Percentiles rank a stretch among this genome's conserved stretches.
Evolutionary conservation across 768 basidiomycete species (phyloP).

Genomic region (Pisolithus albus): DNA sequence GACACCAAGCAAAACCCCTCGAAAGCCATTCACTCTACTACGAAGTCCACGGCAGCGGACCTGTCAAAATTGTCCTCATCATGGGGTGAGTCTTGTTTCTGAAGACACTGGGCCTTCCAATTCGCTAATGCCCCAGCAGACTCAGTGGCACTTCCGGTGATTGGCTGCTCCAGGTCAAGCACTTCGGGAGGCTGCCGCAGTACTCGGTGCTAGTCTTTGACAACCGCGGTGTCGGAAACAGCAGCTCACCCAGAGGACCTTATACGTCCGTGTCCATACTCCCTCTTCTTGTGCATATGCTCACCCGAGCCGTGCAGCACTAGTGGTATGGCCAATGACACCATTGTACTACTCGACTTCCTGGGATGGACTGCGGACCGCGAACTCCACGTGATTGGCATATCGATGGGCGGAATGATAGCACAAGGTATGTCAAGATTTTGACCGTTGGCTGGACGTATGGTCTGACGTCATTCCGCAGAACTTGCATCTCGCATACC

Average conservation of each 20-base stretch:
- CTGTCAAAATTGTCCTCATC: slow-evolving; percentile 63
- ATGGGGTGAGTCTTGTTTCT: slow-evolving; percentile 49
- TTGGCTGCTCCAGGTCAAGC: slow-evolving; percentile 58
- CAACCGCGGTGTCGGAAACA: slow-evolving; percentile 79
- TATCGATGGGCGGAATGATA: slow-evolving; percentile 81
- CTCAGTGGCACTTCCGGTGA: slow-evolving; percentile 57
- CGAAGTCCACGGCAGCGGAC: slow-evolving; percentile 66
- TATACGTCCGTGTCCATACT: slow-evolving; percentile 51
- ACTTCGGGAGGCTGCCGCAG: slow-evolving; percentile 49
- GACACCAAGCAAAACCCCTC: slow-evolving; percentile 39
- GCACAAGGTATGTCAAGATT: slow-evolving; percentile 48
- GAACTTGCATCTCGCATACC: slow-evolving; percentile 66
- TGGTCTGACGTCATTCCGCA: slow-evolving; percentile 19
- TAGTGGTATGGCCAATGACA: slow-evolving; percentile 72
- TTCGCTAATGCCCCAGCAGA: slow-evolving; percentile 26
- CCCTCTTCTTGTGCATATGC: not conserved
- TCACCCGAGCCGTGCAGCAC: slow-evolving; percentile 39
- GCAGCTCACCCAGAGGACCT: slow-evolving; percentile 61
- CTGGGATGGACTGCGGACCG: slow-evolving; percentile 62
- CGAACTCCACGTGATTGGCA: slow-evolving; percentile 63
- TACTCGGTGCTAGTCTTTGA: slow-evolving; percentile 72
- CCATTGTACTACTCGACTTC: slow-evolving; percentile 57
- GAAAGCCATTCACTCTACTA: slow-evolving; percentile 75
- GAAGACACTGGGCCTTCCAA: not conserved
- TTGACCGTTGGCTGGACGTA: not conserved